Percentiles rank a stretch among this genome's conserved stretches.
Conservation (phyloP, 371 early-diverging fungal genomes). For the Mucor saturninus region DNA sequence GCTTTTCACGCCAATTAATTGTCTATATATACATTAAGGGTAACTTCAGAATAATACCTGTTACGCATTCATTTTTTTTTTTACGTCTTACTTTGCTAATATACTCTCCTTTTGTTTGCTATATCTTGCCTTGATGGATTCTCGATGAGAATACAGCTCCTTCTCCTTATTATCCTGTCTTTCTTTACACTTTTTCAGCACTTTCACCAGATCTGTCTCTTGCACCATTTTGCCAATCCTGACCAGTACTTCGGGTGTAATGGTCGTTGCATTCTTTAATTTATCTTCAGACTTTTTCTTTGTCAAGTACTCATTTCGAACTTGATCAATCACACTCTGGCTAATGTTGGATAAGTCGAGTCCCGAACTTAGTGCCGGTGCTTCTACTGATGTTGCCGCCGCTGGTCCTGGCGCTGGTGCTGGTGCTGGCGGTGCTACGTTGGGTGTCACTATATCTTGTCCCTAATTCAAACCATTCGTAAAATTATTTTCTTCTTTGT, state of each 20-base stretch:
- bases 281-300: constrained; percentile 14
- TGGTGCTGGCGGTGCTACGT: background rate
- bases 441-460: constrained; percentile 14
- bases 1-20: constrained; percentile 14
- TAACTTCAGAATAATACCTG: background rate
- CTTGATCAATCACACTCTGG: constrained; percentile 44
- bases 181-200: constrained; percentile 33
- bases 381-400: background rate
- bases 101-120: constrained; percentile 35
- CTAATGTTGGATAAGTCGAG: constrained; percentile 37
- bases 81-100: constrained; percentile 36
- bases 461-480: constrained; percentile 9
- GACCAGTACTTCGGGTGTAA: constrained; percentile 47
- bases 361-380: constrained; percentile 11
- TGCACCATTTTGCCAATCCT: constrained; percentile 38
- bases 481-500: background rate
- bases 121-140: constrained; percentile 29
- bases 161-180: constrained; percentile 44
- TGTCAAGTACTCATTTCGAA: constrained; percentile 41
- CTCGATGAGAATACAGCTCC: constrained; percentile 38
- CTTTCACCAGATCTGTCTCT: constrained; percentile 38
- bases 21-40: background rate
- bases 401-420: background rate
- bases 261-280: constrained; percentile 28
- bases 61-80: background rate